These are phyloP conservation scores for Aspergillus spinulosporus DNA, from an alignment of 2,329 filamentous ascomycete genomes.

Conservation along the genomic window DNA sequence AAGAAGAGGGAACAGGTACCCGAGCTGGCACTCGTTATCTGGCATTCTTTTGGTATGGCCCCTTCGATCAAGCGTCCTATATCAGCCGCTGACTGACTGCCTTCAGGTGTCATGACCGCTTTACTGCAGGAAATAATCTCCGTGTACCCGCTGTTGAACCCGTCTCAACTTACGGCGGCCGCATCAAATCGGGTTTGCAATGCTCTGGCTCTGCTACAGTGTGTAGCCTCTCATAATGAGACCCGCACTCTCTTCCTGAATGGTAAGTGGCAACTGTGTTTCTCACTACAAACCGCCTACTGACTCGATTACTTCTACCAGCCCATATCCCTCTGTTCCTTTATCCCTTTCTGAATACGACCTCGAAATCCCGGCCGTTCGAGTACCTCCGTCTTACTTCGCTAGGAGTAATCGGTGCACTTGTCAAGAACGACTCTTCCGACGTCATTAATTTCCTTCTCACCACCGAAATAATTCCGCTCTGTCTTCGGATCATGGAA, in stretches of 20 bases:
- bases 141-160: conserved; percentile 94
- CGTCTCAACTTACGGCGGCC: conserved; percentile 94
- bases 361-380: conserved; percentile 94
- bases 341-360: conserved; percentile 98
- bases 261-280: conserved; percentile 56
- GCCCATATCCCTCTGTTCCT: conserved; percentile 97
- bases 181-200: conserved; percentile 98
- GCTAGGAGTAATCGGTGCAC: conserved; percentile 90
- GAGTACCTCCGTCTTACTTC: conserved; percentile 96
- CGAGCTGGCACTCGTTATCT: conserved; percentile 90
- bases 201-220: conserved; percentile 90
- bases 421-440: conserved; percentile 98
- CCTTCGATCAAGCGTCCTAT: not conserved
- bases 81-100: not conserved
- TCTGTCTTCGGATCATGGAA: conserved; percentile 98
- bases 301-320: conserved; percentile 40
- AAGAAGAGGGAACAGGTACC: conserved; percentile 99
- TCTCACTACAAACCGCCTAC: not conserved
- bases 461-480: conserved; percentile 96
- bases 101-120: conserved; percentile 90
- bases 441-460: conserved; percentile 99
- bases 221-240: conserved; percentile 95
- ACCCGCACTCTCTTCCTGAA: conserved; percentile 91
- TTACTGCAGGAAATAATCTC: conserved; percentile 98
- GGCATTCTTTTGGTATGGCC: conserved; percentile 91